Evolutionary conservation across 192 early-diverging fungal genomes (phyloP), one percentile per base, ranked within the genome.

Genomic region (Funneliformis geosporum): DNA sequence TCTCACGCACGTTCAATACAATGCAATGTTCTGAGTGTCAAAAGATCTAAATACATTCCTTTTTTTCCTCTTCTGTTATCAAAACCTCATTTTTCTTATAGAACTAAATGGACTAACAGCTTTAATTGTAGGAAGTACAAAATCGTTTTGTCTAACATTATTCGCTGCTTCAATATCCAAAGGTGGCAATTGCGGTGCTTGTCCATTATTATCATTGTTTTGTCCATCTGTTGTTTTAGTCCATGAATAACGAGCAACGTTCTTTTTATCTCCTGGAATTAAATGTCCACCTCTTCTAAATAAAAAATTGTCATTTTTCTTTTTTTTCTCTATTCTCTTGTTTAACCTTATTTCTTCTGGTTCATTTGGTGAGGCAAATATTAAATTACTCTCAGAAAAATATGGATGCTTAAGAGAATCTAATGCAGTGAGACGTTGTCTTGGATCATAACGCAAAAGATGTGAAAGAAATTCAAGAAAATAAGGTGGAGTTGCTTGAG

Each of bases 401-500:
- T 76, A 76, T 25, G 60, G 75, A 25, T 76, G 75, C 12, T 62
- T 60, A 25, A 76, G 60, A 38, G 75, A 60, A 8, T 62, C 75
- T 4, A 76, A 62, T 3, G 75, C 55, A 23, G 59, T 76, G 10
- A 76, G 46, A 60, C 75, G 75, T 42, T 62, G 75, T n/a, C 23
- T 39, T 23, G 75, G 75, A 76, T 76, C 46, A 61, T 76, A 76
- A 21, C 39, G 75, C 23, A 76, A 62, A 33, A 76, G n/a, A 18
- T 76, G 60, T 25, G 33, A 38, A 40, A 76, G 11, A 62, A 76
- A 62, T 76, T 76, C 42, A 76, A 76, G 27, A 43, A 76, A 76
- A 62, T 40, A 27, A n/a, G 39, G 33, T 14, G 75, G 33, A 43
- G 75, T 76, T 12, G 18, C n/a, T 21, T 27, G 60, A 61, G 75